Percentiles rank a stretch among this genome's conserved stretches.
Evolutionary conservation across 352 stramenopile genomes (phyloP).

Genomic region (Phytophthora macrochlamydospora): DNA sequence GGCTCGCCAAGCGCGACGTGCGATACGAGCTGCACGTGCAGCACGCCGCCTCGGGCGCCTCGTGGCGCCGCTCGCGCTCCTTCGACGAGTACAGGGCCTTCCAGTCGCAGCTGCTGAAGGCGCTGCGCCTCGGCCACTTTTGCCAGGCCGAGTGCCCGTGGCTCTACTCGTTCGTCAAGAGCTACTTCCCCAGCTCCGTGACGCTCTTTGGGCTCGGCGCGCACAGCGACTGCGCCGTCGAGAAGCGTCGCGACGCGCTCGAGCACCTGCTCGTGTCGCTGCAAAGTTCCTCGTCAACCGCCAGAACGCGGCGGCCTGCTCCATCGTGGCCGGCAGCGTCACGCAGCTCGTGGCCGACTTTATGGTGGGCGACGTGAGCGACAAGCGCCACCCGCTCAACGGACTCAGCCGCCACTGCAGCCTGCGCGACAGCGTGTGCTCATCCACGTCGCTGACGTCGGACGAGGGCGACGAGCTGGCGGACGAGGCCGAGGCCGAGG

Average conservation of each 20-base stretch:
- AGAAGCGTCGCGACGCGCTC: conserved; percentile 30
- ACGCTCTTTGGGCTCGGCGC: conserved; percentile 25
- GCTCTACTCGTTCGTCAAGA: conserved; percentile 43
- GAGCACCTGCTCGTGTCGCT: conserved; percentile 37
- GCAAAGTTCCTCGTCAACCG: conserved; percentile 40
- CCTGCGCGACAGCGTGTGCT: conserved; percentile 9
- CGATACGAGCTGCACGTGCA: conserved; percentile 1
- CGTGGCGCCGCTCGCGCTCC: conserved; percentile 11
- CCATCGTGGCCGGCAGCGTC: conserved; percentile 27
- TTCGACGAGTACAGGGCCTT: conserved; percentile 47
- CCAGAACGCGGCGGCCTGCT: conserved; percentile 38
- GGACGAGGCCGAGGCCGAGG: conserved; percentile 9
- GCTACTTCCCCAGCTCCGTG: conserved; percentile 41
- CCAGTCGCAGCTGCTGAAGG: conserved; percentile 32
- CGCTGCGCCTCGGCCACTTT: conserved; percentile 39
- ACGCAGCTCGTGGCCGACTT: conserved; percentile 35
- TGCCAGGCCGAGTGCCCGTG: conserved; percentile 46
- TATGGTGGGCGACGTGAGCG: conserved; percentile 32
- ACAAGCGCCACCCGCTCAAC: conserved; percentile 32
- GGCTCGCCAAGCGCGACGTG: conserved; percentile 5
- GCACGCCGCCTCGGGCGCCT: conserved; percentile 12
- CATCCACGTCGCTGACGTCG: conserved; percentile 19
- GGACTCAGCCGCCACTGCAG: conserved; percentile 15
- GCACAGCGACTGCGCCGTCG: conserved; percentile 30
- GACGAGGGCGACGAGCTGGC: conserved; percentile 22